Evolutionary conservation across 495 filamentous ascomycete genomes (phyloP).

Genomic region (Aspergillus avenaceus): DNA sequence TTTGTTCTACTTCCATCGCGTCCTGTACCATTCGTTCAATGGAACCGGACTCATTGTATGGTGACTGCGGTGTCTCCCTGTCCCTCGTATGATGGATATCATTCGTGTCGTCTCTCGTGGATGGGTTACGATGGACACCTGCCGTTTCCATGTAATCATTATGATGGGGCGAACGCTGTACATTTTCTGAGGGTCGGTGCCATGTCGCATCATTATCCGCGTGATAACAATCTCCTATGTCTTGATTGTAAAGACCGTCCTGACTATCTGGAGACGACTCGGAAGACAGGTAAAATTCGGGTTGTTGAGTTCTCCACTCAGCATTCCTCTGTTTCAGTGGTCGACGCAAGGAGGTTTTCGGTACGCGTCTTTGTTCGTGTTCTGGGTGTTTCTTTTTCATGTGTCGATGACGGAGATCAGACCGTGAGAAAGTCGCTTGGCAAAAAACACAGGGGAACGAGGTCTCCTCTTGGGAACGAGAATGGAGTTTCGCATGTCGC

Average conservation of each 20-base stretch:
- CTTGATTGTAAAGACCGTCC: not conserved
- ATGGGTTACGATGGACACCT: not conserved
- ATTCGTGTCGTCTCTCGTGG: not conserved
- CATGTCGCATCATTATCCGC: not conserved
- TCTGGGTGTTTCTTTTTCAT: conserved; percentile 36
- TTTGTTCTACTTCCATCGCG: conserved; percentile 10
- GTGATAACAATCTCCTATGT: not conserved
- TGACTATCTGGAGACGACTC: conserved; percentile 9
- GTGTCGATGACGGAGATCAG: conserved; percentile 28
- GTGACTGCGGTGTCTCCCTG: not conserved
- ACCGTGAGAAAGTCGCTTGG: conserved; percentile 28
- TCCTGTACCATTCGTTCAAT: not conserved
- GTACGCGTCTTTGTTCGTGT: conserved; percentile 11
- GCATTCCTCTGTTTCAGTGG: not conserved
- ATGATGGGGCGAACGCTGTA: conserved; percentile 7
- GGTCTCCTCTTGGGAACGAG: conserved; percentile 19
- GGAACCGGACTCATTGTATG: not conserved
- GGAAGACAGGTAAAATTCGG: not conserved
- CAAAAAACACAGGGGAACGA: conserved; percentile 26
- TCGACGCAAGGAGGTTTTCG: conserved; percentile 2
- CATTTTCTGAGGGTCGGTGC: not conserved
- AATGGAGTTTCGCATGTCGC: conserved; percentile 30
- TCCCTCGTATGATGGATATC: not conserved
- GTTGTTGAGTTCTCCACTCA: conserved; percentile 1
- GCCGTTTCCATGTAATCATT: not conserved